Base-by-base conservation (phyloP, 331 rosid species). In the Cydonia oblonga region DNA sequence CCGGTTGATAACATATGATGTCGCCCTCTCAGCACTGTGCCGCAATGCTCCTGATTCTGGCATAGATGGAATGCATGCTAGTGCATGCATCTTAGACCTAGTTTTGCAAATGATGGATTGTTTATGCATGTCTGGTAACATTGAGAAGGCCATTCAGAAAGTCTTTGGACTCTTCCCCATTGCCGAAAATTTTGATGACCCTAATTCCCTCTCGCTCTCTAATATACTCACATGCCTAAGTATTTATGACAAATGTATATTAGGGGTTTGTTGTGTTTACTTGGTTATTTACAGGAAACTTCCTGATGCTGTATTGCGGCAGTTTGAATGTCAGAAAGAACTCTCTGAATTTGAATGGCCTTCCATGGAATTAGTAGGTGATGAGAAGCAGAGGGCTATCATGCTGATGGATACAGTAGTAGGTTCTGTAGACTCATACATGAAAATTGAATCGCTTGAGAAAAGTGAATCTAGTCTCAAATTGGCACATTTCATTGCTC, bases 241-340 rank as follows among this genome's bases (percentile, higher is more conserved):
- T 75, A 33, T 91, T 81, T 87, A 87, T 86, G 98, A 93, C 84
- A 91, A 86, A 84, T 93, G 96, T 90, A 81, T 93, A 72, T 88
- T 89, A 88, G 92, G 98, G 96, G 75, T 93, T 76, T 89, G 90
- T 84, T 87, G 92, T 88, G 83, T 88, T 83, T 93, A 93, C 88
- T 85, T 93, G 78, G 97, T 89, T 84, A 79, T 87, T 84, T 91
- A 93, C 93, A 88, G 90, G 89, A 91, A 87, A 83, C 81, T 91
- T 75, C 97, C 98, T 71, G 92, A 86, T 71, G 90, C 84, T 81
- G 81, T 91, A 7, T 82, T 88, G 51, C 89, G 72, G 78, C 92
- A 83, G 76, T 86, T 91, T 83, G 98, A 93, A 76, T 88, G 96
- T 80, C 92, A 88, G 81, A 91, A 93, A 86, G 87, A 81, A 83